Evolutionary conservation across 345 rosid species (phyloP).

Genomic region (Hypericum androsaemum): DNA sequence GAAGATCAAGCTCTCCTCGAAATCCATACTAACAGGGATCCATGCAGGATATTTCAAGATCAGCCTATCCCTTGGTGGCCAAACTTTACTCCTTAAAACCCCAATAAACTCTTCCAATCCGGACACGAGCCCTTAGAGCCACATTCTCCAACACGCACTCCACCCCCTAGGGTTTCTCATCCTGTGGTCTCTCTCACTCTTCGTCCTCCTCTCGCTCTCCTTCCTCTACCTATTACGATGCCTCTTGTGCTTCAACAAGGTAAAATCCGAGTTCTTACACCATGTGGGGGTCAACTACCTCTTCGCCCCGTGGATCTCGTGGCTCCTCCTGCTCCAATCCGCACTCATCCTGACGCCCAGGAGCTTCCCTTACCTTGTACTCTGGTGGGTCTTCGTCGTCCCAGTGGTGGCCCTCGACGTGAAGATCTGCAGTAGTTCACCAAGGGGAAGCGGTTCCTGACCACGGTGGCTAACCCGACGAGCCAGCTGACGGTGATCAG

Average conservation of each 20-base stretch:
- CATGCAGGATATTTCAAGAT: constrained; percentile 7
- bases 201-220: neutral
- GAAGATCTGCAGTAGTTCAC: constrained; percentile 7
- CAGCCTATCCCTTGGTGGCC: neutral
- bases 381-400: constrained; percentile 4
- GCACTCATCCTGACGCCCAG: neutral
- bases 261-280: constrained; percentile 3
- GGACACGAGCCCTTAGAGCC: neutral
- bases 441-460: constrained; percentile 3
- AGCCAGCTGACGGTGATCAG: constrained; percentile 6
- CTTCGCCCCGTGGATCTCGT: constrained; percentile 7
- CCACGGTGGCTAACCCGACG: constrained; percentile 1
- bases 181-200: constrained; percentile 3
- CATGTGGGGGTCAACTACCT: constrained; percentile 6
- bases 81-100: neutral
- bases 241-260: constrained; percentile 1
- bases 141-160: neutral
- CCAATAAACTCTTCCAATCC: neutral
- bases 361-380: neutral
- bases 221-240: neutral
- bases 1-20: neutral
- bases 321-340: constrained; percentile 9
- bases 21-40: neutral
- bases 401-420: constrained; percentile 6
- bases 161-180: neutral